Evolutionary conservation across 2,329 filamentous ascomycete genomes (phyloP).

Genomic region (Pseudogymnoascus sp.): DNA sequence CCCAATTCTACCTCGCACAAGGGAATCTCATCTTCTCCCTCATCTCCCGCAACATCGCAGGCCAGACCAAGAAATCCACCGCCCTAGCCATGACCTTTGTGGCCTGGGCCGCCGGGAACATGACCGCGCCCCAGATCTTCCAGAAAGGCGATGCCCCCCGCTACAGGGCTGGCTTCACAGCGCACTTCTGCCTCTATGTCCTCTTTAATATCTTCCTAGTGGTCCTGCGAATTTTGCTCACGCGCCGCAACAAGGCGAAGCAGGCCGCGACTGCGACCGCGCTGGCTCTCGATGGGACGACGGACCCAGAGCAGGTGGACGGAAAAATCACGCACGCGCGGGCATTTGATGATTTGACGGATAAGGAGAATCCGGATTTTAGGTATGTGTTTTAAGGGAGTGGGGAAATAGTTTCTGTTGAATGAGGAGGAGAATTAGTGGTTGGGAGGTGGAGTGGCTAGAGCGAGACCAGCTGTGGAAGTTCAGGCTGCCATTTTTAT

Average conservation of each 20-base stretch:
- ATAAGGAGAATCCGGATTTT: conserved; percentile 21
- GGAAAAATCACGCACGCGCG: neutral
- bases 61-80: conserved; percentile 43
- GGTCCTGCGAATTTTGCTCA: conserved; percentile 33
- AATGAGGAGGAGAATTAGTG: neutral
- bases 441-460: neutral
- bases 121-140: conserved; percentile 57
- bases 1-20: conserved; percentile 22
- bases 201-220: conserved; percentile 30
- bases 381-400: conserved; percentile 13
- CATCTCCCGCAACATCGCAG: conserved; percentile 42
- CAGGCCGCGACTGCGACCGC: neutral
- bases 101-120: conserved; percentile 53
- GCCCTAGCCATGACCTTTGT: conserved; percentile 51
- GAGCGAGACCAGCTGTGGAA: neutral
- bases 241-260: conserved; percentile 31
- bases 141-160: conserved; percentile 16
- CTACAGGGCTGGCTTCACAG: conserved; percentile 28
- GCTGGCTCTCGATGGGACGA: neutral
- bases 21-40: conserved; percentile 43
- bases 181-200: conserved; percentile 31
- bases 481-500: neutral
- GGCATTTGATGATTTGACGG: conserved; percentile 19
- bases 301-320: conserved; percentile 11
- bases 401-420: neutral